Conservation (phyloP, 148 eudicot genomes). For the Silene uniflora region DNA sequence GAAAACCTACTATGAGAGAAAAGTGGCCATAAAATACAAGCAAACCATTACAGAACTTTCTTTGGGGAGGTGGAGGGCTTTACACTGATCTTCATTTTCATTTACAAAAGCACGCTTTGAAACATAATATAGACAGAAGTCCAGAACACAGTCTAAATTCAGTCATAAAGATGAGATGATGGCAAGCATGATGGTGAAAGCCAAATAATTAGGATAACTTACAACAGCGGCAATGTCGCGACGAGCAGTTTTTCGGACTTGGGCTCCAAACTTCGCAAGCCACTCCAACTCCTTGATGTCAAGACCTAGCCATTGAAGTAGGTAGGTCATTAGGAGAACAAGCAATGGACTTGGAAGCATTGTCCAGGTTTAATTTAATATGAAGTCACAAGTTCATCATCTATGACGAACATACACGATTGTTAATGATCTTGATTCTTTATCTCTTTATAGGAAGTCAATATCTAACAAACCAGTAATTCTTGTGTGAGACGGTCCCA, state of each 20-base stretch:
- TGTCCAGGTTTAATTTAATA: not conserved
- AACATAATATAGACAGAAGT: not conserved
- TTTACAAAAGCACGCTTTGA: not conserved
- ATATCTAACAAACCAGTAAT: not conserved
- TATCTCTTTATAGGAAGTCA: not conserved
- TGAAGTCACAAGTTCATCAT: not conserved
- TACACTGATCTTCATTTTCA: not conserved
- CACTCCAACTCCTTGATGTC: not conserved
- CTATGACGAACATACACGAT: not conserved
- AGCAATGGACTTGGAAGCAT: not conserved
- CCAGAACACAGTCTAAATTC: not conserved
- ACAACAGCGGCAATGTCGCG: not conserved
- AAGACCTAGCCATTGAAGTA: conserved; percentile 4
- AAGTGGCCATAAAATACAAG: not conserved
- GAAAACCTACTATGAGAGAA: not conserved
- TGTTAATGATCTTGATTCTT: not conserved
- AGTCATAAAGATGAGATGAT: not conserved
- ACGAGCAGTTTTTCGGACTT: not conserved
- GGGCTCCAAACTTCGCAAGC: not conserved
- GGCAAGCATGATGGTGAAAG: not conserved
- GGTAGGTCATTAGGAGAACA: not conserved
- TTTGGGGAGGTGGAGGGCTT: too few species aligned
- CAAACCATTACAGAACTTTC: not conserved
- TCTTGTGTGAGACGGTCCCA: too few species aligned
- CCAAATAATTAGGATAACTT: not conserved